phyloP scores from a whole-genome alignment of 768 basidiomycete species.

The Suillus subalutaceus region DNA sequence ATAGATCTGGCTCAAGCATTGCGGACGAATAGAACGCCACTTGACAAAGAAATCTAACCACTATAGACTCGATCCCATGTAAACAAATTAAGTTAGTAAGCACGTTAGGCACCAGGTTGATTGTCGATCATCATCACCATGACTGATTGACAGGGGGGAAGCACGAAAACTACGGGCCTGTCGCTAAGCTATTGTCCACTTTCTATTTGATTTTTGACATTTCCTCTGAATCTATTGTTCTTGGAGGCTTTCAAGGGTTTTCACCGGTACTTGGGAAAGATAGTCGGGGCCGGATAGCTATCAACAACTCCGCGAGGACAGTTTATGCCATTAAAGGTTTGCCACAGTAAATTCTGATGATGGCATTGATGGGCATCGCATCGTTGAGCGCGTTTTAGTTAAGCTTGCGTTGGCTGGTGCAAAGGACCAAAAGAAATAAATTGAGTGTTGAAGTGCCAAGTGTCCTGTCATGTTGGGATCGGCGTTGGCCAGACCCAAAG shows the following conservation, averaged over 20 bases:
- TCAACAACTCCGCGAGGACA: slow-evolving; percentile 30
- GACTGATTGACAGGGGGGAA: too few relatives aligned
- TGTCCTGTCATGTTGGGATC: not conserved
- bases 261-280: too few relatives aligned
- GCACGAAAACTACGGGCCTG: not conserved
- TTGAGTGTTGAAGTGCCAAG: slow-evolving; percentile 4
- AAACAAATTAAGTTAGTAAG: not conserved
- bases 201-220: slow-evolving; percentile 4
- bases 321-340: slow-evolving; percentile 23
- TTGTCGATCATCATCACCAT: not conserved
- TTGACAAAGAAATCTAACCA: not conserved
- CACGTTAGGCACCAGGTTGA: not conserved
- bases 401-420: not conserved
- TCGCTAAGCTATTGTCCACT: slow-evolving; percentile 11
- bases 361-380: not conserved
- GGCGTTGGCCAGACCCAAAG: not conserved
- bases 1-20: not conserved
- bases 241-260: not conserved
- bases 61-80: not conserved
- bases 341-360: slow-evolving; percentile 14
- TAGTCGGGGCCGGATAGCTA: not conserved
- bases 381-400: too few relatives aligned
- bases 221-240: slow-evolving; percentile 14
- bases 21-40: not conserved
- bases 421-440: not conserved